These are phyloP conservation scores for Elsinoe fawcettii DNA, from an alignment of 2,329 filamentous ascomycete species.

Conservation along the genomic window DNA sequence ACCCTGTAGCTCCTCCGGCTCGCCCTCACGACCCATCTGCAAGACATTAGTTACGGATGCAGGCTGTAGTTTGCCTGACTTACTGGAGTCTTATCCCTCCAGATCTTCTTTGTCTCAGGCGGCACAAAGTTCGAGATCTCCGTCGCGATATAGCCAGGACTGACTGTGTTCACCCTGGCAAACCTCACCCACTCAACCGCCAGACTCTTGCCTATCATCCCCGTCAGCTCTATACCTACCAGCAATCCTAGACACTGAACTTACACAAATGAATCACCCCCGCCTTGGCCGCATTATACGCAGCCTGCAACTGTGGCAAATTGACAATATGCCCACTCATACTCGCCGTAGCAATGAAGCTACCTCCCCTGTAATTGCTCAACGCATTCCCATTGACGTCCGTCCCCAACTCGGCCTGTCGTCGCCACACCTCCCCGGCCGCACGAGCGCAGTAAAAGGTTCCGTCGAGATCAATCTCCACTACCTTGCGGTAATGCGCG, in stretches of 20 bases:
- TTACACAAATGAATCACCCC: constrained; percentile 40
- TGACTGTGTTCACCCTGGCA: constrained; percentile 64
- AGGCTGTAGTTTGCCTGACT: not conserved
- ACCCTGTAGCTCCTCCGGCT: constrained; percentile 69
- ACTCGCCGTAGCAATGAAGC: constrained; percentile 64
- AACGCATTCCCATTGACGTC: constrained; percentile 39
- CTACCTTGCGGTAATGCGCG: constrained; percentile 58
- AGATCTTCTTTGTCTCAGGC: constrained; percentile 60
- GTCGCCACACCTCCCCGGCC: constrained; percentile 60
- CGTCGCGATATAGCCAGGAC: constrained; percentile 65
- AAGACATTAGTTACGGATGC: not conserved
- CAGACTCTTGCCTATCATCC: constrained; percentile 54
- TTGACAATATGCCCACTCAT: constrained; percentile 76
- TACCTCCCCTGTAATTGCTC: constrained; percentile 25
- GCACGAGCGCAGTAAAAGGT: constrained; percentile 70
- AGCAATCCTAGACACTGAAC: not conserved
- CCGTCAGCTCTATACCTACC: not conserved
- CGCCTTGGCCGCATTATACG: constrained; percentile 34
- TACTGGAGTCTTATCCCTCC: constrained; percentile 60
- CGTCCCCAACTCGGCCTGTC: constrained; percentile 61
- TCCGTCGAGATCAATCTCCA: constrained; percentile 65
- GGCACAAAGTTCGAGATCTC: constrained; percentile 61
- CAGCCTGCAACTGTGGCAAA: constrained; percentile 64
- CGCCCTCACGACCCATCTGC: constrained; percentile 65
- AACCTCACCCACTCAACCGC: constrained; percentile 72